Percentiles rank a stretch among this genome's conserved stretches.
These are phyloP conservation scores for Colletotrichum nymphaeae DNA, from an alignment of 2,329 filamentous ascomycete genomes.

Conservation along the genomic window DNA sequence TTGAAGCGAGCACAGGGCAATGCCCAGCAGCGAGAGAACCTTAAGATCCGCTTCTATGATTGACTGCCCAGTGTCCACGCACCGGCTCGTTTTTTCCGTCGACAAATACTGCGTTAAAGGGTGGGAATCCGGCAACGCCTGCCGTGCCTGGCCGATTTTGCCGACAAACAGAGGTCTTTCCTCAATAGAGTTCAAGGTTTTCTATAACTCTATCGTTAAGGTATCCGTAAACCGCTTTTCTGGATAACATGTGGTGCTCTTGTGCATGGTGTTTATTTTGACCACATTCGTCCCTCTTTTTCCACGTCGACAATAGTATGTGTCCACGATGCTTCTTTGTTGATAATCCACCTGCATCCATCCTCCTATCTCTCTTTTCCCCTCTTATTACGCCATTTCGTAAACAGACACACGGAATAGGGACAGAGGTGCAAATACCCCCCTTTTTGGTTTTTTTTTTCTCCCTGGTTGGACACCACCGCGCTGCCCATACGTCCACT, in stretches of 20 bases:
- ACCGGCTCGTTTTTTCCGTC: neutral
- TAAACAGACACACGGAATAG: neutral
- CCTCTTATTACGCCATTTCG: neutral
- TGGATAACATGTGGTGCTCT: neutral
- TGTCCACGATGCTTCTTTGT: neutral
- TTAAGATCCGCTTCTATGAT: constrained; percentile 31
- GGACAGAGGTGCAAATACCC: neutral
- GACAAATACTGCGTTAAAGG: neutral
- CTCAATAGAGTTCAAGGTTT: constrained; percentile 19
- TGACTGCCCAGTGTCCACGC: neutral
- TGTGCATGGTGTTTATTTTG: constrained; percentile 22
- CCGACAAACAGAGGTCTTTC: constrained; percentile 3
- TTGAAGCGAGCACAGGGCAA: constrained; percentile 2
- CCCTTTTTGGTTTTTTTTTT: neutral
- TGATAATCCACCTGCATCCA: neutral
- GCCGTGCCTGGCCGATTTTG: constrained; percentile 17
- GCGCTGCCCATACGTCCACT: neutral
- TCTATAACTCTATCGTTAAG: constrained; percentile 13
- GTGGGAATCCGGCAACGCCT: constrained; percentile 2
- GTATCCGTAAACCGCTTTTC: neutral
- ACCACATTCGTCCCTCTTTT: neutral
- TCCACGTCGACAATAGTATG: neutral
- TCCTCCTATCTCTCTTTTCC: neutral
- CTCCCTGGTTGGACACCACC: neutral
- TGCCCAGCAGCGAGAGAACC: neutral